Evolutionary conservation across 495 filamentous ascomycete genomes (phyloP).

Genomic region (Bryoglossum gracile): DNA sequence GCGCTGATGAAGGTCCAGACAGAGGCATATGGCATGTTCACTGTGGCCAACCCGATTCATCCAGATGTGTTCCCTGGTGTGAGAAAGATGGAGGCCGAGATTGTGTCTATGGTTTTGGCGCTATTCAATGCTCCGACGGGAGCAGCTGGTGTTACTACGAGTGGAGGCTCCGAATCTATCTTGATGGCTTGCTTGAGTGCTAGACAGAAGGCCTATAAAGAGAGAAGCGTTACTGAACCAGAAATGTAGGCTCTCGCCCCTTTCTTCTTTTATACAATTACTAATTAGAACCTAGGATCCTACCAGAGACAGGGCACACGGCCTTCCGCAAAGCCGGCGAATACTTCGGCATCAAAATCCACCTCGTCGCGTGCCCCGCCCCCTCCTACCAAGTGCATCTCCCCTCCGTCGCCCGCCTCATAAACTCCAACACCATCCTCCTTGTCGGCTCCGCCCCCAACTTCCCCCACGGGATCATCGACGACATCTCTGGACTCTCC

Average conservation of each 20-base stretch:
- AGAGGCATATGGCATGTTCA: constrained; percentile 88
- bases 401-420: constrained; percentile 66
- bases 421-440: constrained; percentile 94
- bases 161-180: constrained; percentile 93
- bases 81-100: constrained; percentile 97
- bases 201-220: constrained; percentile 75
- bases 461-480: constrained; percentile 96
- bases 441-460: constrained; percentile 94
- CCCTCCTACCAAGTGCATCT: constrained; percentile 79
- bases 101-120: constrained; percentile 89
- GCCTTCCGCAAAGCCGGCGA: constrained; percentile 91
- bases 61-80: constrained; percentile 98
- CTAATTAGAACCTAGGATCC: constrained; percentile 53
- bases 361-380: constrained; percentile 82
- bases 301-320: constrained; percentile 89
- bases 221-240: constrained; percentile 83
- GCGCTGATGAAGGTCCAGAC: constrained; percentile 78
- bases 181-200: constrained; percentile 88
- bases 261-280: constrained; percentile 12
- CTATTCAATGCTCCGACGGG: constrained; percentile 86
- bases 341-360: constrained; percentile 93
- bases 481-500: constrained; percentile 83
- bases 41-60: constrained; percentile 97
- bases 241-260: constrained; percentile 63
- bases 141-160: constrained; percentile 83